Conservation (phyloP, 768 basidiomycete species). For the Podaxis sp. region DNA sequence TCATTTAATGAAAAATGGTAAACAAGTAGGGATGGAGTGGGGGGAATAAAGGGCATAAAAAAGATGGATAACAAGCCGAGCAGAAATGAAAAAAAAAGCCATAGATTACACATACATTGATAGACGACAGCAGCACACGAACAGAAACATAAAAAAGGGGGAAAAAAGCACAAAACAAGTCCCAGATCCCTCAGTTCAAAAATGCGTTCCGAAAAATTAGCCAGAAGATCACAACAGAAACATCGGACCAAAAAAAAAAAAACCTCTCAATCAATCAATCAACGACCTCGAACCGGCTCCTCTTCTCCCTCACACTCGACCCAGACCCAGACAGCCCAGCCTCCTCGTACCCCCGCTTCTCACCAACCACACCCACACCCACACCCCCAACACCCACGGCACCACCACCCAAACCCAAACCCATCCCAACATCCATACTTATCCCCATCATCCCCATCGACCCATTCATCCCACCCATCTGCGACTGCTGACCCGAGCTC, state of each 20-base stretch:
- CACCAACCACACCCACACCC: constrained; percentile 3
- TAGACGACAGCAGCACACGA: not conserved
- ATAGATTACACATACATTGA: not conserved
- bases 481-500: not conserved
- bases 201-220: not conserved
- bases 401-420: constrained; percentile 10
- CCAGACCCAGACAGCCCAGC: constrained; percentile 6
- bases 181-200: not conserved
- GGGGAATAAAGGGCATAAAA: not conserved
- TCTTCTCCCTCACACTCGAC: constrained; percentile 39
- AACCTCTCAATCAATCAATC: constrained; percentile 31
- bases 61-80: not conserved
- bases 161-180: not conserved
- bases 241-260: not conserved
- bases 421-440: not conserved
- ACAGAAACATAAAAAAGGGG: not conserved
- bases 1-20: too few relatives aligned
- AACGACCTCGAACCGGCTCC: constrained; percentile 57
- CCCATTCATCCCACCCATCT: not conserved
- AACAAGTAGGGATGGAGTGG: too few relatives aligned
- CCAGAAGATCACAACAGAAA: not conserved
- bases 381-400: constrained; percentile 19
- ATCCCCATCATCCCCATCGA: not conserved
- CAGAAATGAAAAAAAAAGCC: too few relatives aligned
- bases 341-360: constrained; percentile 14